Base-by-base conservation (phyloP, 306 rosid species). In the Carpinus fangiana region DNA sequence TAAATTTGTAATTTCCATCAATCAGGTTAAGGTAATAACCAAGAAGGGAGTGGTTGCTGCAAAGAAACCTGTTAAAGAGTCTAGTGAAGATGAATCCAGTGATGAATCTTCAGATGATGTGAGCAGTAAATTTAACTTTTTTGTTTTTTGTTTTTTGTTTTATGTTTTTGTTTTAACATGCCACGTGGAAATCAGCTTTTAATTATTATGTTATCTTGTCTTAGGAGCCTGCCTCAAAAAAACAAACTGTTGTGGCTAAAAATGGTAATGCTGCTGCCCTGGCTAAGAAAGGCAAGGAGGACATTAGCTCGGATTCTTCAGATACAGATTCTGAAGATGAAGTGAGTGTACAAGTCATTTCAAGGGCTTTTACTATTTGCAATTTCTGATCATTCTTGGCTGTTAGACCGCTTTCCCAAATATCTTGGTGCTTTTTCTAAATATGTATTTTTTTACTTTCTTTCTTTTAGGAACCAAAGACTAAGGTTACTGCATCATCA, bases 311-410 rank as follows among this genome's bases (percentile, higher is more conserved):
- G 0, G 82, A 80, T n/a, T 62, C 81, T 16, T 86, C 89, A 0
- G 89, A 82, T 2, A 83, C 79, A 8, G 81, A 76, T 52, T 83
- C 93, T 13, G 87, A 79, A 9, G 86, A 83, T 38, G 86, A 86
- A 23, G 93, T 89, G 78, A 84, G 91, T 76, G 21, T 43, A 20
- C 41, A 7, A n/a, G 16, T 69, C 34, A 26, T n/a, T 36, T 0
- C 11, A 6, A 3, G 45, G 17, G 2, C 34, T 7, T 23, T 1
- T 41, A 46, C n/a, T 38, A 3, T 38, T 9, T 13, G 31, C 20
- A 20, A 8, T 55, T 56, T 3, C 12, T 16, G 4, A 8, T 8
- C 54, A 1, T 26, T 78, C 48, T 57, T 31, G 20, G 0, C 47
- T 48, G 2, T 1, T 77, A 18, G 16, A 2, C 9, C 11, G 2